These are phyloP conservation scores for Trichoderma atrobrunneum DNA, from an alignment of 2,329 filamentous ascomycete genomes.

Conservation along the genomic window DNA sequence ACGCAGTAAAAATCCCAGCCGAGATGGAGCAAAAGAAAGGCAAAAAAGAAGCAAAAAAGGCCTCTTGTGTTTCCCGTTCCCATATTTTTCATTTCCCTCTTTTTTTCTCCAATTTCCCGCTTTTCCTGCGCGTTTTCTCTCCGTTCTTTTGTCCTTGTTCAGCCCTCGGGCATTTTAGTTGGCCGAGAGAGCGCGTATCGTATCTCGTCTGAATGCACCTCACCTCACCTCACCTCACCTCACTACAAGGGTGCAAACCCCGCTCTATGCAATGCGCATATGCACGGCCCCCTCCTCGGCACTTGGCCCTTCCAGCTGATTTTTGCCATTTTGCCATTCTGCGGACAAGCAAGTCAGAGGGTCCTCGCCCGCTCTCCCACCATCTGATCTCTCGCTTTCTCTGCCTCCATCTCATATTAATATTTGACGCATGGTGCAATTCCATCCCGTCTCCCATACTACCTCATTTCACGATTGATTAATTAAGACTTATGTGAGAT, in stretches of 20 bases:
- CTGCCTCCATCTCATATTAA: background rate
- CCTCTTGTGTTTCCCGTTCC: background rate
- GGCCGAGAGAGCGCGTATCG: background rate
- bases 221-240: background rate
- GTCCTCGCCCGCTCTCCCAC: background rate
- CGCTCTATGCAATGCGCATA: conserved; percentile 14
- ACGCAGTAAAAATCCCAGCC: background rate
- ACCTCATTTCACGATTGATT: background rate
- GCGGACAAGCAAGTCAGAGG: background rate
- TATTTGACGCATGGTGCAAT: background rate
- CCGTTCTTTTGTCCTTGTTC: background rate
- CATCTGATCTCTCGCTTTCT: background rate
- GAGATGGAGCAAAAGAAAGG: too few relatives aligned
- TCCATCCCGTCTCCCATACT: background rate
- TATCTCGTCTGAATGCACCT: too few relatives aligned
- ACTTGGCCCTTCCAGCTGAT: background rate
- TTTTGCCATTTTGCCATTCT: conserved; percentile 9
- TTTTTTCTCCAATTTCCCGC: background rate
- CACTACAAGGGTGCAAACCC: conserved; percentile 12
- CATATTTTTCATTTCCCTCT: background rate
- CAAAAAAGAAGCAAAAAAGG: background rate
- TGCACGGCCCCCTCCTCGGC: conserved; percentile 10
- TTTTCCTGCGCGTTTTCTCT: background rate
- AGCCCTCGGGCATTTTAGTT: background rate
- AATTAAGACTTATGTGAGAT: background rate